phyloP scores from a whole-genome alignment of 164 flowering plant species.

The Vitis rupestris region DNA sequence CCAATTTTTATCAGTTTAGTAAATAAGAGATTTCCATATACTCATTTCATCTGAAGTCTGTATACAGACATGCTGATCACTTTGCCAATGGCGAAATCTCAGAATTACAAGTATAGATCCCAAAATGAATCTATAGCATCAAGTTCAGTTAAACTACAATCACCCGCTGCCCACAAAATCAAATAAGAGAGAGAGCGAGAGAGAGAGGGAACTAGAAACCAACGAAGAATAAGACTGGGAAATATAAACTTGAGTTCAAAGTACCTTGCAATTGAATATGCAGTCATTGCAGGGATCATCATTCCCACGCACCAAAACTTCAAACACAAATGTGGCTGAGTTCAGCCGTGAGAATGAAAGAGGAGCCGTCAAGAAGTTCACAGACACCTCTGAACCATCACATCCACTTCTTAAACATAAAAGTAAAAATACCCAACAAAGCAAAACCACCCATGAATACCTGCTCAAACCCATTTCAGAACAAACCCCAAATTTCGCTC shows the following conservation, averaged over 20 bases:
- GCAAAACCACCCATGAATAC: conserved; percentile 33
- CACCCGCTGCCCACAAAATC: not conserved
- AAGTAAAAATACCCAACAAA: conserved; percentile 40
- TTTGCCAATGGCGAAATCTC: too few relatives aligned
- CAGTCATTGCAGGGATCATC: conserved; percentile 45
- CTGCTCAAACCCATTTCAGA: conserved; percentile 44
- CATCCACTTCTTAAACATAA: conserved; percentile 29
- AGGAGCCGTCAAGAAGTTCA: conserved; percentile 66
- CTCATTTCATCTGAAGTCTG: too few relatives aligned
- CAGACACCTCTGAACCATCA: conserved; percentile 40
- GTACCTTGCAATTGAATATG: conserved; percentile 78
- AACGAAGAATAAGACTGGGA: not conserved
- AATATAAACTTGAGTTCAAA: not conserved
- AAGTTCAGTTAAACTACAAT: too few relatives aligned
- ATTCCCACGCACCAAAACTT: conserved; percentile 43
- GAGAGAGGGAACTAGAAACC: not conserved
- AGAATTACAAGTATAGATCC: too few relatives aligned
- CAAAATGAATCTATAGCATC: too few relatives aligned
- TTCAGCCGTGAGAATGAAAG: conserved; percentile 36
- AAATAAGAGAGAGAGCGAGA: conserved; percentile 1
- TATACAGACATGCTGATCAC: too few relatives aligned
- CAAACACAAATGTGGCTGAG: conserved; percentile 65
- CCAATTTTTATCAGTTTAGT: too few relatives aligned
- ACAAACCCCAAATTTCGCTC: conserved; percentile 12
- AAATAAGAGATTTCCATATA: too few relatives aligned